These are phyloP conservation scores for Lichtheimia ornata DNA, from an alignment of 371 early-diverging fungal genomes.

Conservation along the genomic window DNA sequence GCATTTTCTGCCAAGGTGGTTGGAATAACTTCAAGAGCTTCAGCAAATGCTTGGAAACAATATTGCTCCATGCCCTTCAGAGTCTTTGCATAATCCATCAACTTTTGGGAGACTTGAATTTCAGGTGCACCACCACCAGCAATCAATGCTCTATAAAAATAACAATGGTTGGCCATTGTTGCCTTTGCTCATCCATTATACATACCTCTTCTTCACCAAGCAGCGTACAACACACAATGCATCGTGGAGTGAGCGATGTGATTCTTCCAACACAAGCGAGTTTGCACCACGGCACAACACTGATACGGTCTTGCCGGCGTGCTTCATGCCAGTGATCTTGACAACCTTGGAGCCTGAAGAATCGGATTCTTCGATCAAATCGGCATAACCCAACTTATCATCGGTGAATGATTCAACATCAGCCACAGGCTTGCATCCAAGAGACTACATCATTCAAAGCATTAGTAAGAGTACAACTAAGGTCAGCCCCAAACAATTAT, in stretches of 20 bases:
- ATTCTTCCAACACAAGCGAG: slow-evolving; percentile 96
- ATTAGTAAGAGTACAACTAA: not conserved
- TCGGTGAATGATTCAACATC: slow-evolving; percentile 98
- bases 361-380: slow-evolving; percentile 92
- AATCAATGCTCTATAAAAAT: slow-evolving; percentile 70
- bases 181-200: not conserved
- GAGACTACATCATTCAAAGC: slow-evolving; percentile 54
- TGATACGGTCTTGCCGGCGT: slow-evolving; percentile 90
- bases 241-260: slow-evolving; percentile 98
- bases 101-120: slow-evolving; percentile 87
- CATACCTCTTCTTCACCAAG: slow-evolving; percentile 91
- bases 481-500: not conserved
- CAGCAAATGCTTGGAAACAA: slow-evolving; percentile 96
- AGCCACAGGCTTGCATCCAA: slow-evolving; percentile 97
- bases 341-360: slow-evolving; percentile 87
- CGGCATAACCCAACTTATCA: slow-evolving; percentile 96
- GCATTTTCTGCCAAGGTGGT: slow-evolving; percentile 98
- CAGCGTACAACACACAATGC: slow-evolving; percentile 99
- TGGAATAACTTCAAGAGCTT: slow-evolving; percentile 96
- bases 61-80: slow-evolving; percentile 93
- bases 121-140: slow-evolving; percentile 99
- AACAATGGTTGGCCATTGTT: too few relatives aligned
- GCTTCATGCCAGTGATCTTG: slow-evolving; percentile 91
- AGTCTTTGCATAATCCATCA: slow-evolving; percentile 89
- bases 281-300: slow-evolving; percentile 97